Evolutionary conservation across 257 asterid species (phyloP).

Genomic region (Nicotiana undulata): DNA sequence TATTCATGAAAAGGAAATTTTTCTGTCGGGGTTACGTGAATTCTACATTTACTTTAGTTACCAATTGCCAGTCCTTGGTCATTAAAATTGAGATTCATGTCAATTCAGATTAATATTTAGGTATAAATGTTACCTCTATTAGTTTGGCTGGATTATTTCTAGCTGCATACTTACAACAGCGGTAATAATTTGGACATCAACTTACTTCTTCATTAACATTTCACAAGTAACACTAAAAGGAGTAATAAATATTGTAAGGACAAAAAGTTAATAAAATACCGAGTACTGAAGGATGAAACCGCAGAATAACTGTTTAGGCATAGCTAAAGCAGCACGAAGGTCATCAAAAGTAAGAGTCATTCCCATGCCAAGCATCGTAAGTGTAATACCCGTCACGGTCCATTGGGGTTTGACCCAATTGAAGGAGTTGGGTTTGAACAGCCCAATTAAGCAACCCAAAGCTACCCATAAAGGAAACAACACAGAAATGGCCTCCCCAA

Average conservation of each 20-base stretch:
- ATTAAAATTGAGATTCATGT: neutral
- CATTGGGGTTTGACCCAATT: conserved; percentile 75
- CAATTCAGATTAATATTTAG: neutral
- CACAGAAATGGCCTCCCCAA: conserved; percentile 57
- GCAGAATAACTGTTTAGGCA: conserved; percentile 70
- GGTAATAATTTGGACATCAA: neutral
- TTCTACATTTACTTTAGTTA: neutral
- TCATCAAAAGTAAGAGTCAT: conserved; percentile 88
- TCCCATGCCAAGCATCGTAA: conserved; percentile 97
- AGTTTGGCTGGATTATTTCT: too few species aligned
- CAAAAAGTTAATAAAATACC: conserved; percentile 24
- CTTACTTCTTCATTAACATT: neutral
- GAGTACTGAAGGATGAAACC: conserved; percentile 76
- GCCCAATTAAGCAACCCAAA: conserved; percentile 70
- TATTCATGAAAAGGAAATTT: neutral
- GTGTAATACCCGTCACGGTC: conserved; percentile 75
- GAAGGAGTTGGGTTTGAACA: conserved; percentile 51
- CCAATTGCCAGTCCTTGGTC: neutral
- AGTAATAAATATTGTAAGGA: neutral
- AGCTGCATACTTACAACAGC: too few species aligned
- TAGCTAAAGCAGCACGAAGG: conserved; percentile 73
- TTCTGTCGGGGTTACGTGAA: neutral
- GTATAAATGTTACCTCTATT: neutral
- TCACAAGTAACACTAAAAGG: neutral
- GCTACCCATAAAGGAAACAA: conserved; percentile 91